A percentile compares a stretch with the other conserved stretches of the same genome.
These are phyloP conservation scores for Wickerhamiella alocasiicola DNA, from an alignment of 805 yeast genomes.

Conservation along the genomic window DNA sequence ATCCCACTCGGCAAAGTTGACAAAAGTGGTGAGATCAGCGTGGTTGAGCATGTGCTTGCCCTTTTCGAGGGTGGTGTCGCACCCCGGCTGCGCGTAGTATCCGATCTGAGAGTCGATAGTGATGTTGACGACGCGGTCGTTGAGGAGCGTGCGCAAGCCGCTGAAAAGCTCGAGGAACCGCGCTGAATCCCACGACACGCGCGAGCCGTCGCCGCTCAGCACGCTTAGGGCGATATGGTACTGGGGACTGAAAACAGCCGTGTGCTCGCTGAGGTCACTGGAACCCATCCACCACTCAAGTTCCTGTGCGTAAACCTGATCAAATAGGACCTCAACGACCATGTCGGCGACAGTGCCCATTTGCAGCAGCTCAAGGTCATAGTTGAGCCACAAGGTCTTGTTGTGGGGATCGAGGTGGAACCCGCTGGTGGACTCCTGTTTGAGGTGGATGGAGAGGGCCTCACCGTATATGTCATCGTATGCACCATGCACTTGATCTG, in stretches of 20 bases:
- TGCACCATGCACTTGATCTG: constrained; percentile 31
- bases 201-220: constrained; percentile 45
- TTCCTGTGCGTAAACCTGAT: constrained; percentile 36
- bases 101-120: constrained; percentile 70
- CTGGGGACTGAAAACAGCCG: constrained; percentile 47
- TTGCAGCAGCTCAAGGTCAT: constrained; percentile 35
- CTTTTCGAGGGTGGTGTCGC: constrained; percentile 19
- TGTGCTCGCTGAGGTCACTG: constrained; percentile 23
- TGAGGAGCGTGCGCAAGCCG: constrained; percentile 43
- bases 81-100: constrained; percentile 42
- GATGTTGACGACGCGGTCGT: constrained; percentile 49
- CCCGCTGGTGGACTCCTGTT: constrained; percentile 31
- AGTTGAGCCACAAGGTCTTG: constrained; percentile 32
- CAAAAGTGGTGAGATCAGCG: constrained; percentile 55
- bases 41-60: constrained; percentile 28
- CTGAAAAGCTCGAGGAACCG: constrained; percentile 38
- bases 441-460: constrained; percentile 31
- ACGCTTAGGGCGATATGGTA: constrained; percentile 69
- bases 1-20: constrained; percentile 81
- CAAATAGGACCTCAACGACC: constrained; percentile 40
- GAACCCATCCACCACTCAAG: constrained; percentile 24
- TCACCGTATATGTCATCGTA: no score
- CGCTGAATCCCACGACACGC: constrained; percentile 64
- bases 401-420: constrained; percentile 31
- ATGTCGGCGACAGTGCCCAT: constrained; percentile 52